Percentiles rank a stretch among this genome's conserved stretches.
These are phyloP conservation scores for Senecio squalidus DNA, from an alignment of 140 eudicot genomes.

Conservation along the genomic window DNA sequence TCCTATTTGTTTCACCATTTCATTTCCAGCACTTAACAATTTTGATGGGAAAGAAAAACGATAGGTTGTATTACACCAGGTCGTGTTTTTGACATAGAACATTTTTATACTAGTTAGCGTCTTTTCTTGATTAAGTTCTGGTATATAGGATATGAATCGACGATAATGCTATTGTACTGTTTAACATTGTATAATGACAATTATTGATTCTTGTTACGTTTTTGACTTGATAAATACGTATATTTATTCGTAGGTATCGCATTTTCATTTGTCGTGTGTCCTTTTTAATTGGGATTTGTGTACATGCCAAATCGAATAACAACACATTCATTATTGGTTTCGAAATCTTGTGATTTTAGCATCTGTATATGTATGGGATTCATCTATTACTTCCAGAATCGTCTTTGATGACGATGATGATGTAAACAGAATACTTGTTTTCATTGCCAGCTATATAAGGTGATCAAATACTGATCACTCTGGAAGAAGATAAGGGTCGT, in stretches of 20 bases:
- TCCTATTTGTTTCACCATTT: not conserved
- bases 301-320: too few relatives aligned
- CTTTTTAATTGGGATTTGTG: too few relatives aligned
- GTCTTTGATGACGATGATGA: conserved; percentile 12
- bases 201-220: not conserved
- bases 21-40: not conserved
- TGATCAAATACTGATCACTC: conserved; percentile 14
- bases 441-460: conserved; percentile 18
- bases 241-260: not conserved
- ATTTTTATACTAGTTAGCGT: not conserved
- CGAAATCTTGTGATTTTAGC: not conserved
- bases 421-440: conserved; percentile 8
- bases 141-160: not conserved
- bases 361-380: conserved; percentile 29
- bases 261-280: not conserved
- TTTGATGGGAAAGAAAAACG: not conserved
- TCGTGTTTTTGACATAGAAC: not conserved
- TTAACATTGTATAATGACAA: not conserved
- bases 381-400: conserved; percentile 31
- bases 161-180: not conserved
- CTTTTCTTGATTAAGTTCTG: not conserved
- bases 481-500: conserved; percentile 18
- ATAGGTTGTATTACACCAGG: not conserved
- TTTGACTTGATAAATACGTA: not conserved
- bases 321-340: conserved; percentile 14